phyloP scores from a whole-genome alignment of 371 early-diverging fungal species.

The Lichtheimia ornata region DNA sequence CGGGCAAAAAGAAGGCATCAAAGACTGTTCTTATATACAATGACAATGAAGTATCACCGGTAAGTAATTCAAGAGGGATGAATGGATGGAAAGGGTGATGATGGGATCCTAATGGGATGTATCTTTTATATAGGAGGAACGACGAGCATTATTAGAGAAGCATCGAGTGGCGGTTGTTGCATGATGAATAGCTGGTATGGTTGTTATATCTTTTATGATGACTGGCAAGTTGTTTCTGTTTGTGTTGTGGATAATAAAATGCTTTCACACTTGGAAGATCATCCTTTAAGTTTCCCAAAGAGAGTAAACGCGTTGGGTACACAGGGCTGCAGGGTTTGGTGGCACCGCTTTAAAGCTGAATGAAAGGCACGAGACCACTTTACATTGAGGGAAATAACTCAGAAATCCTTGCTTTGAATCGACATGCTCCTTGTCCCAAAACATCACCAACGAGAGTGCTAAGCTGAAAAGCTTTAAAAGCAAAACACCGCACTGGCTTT shows the following conservation, averaged over 20 bases:
- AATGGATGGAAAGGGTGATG: not conserved
- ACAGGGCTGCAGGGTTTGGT: no score
- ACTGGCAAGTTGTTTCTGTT: no score
- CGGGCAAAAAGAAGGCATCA: slow-evolving; percentile 40
- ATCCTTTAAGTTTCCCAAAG: no score
- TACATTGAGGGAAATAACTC: not conserved
- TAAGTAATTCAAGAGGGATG: slow-evolving; percentile 16
- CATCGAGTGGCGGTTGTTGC: slow-evolving; percentile 16
- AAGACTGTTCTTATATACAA: slow-evolving; percentile 42
- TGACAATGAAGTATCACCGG: slow-evolving; percentile 42
- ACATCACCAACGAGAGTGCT: slow-evolving; percentile 6
- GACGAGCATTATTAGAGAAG: slow-evolving; percentile 19
- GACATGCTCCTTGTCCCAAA: not conserved
- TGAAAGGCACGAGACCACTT: no score
- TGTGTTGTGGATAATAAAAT: no score
- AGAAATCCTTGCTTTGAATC: no score
- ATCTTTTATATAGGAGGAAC: slow-evolving; percentile 15
- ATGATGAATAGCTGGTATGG: slow-evolving; percentile 3
- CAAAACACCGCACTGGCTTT: no score
- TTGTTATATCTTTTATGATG: no score
- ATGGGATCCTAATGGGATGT: not conserved
- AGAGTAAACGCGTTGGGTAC: no score
- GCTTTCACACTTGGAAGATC: no score
- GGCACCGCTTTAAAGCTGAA: no score
- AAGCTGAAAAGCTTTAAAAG: no score